Evolutionary conservation across 495 filamentous ascomycete genomes (phyloP), one percentile per base, ranked within the genome.

Genomic region (Aspergillus sclerotiicarbonarius): DNA sequence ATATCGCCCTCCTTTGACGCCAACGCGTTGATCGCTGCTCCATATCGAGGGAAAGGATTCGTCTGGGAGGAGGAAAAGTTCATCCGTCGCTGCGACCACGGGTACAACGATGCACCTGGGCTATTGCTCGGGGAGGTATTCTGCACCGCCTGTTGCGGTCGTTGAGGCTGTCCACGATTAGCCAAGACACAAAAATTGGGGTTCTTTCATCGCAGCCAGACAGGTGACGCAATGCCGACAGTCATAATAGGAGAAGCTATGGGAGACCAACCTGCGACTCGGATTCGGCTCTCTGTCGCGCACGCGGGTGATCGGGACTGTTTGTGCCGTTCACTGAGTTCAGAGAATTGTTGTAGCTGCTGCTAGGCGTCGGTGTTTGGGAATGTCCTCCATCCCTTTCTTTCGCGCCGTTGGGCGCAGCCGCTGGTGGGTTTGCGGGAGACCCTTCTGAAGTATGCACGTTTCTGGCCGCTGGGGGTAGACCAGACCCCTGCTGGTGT

Each of bases 1-100:
- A 99, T 89, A 66, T 95, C 90, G 47, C 95, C 95, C 73, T 99
- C 95, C 71, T 97, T 98, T 8, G 92, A 96, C 16, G 92, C 86
- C 13, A 89, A 80, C 0, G 92, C 82, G 71, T 98, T 99, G 72
- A 96, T 92, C 8, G 95, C 95, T 44, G 95, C 92, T 67, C 95
- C 95, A 82, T 98, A 98, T 67, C 95, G 86, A 9, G 95, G 95
- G 68, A 99, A 98, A 2, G 95, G 94, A 60, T 89, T 92, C 10
- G 88, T 82, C 60, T 92, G 87, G 6, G 87, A 82, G 10, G 90
- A 84, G 8, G 90, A 88, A 66, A 96, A 94, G 51, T 90, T 94
- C 25, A 99, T 69, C 32, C 90, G 84, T 29, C 89, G 87, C 69
- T 96, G 89, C 37, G 93, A 96, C 95, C 95, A 99, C 3, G 95